Evolutionary conservation across 805 yeast genomes (phyloP).

Genomic region (Isabelozyma pseudorhagii): DNA sequence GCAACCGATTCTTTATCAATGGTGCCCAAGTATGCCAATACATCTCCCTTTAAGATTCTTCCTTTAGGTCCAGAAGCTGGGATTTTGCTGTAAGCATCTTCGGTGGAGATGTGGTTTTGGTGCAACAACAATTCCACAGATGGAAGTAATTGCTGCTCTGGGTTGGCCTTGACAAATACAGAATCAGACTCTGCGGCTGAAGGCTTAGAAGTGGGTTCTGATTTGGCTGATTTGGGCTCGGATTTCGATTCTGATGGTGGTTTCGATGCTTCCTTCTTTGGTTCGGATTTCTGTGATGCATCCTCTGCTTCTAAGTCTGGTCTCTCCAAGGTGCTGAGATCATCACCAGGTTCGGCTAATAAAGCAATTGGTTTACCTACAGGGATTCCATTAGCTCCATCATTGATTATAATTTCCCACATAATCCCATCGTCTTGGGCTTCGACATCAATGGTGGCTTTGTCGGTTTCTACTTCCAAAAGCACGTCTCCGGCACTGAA

Average conservation of each 20-base stretch:
- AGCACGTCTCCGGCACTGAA: constrained; percentile 82
- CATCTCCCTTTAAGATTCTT: constrained; percentile 86
- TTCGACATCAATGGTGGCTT: constrained; percentile 79
- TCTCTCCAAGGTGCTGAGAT: constrained; percentile 56
- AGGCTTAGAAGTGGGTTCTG: constrained; percentile 4
- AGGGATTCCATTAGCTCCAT: constrained; percentile 76
- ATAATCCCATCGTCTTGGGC: constrained; percentile 89
- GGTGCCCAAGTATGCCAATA: constrained; percentile 75
- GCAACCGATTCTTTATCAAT: constrained; percentile 56
- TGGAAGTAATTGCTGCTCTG: constrained; percentile 68
- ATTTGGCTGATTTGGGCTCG: constrained; percentile 6
- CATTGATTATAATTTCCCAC: constrained; percentile 66
- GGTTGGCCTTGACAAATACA: constrained; percentile 50
- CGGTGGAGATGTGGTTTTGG: constrained; percentile 57
- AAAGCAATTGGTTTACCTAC: constrained; percentile 92
- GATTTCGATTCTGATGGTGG: constrained; percentile 11
- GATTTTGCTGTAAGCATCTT: constrained; percentile 69
- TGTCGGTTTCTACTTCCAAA: constrained; percentile 82
- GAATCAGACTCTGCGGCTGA: background rate
- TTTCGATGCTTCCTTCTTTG: constrained; percentile 8
- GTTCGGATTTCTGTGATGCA: constrained; percentile 11
- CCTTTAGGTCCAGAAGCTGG: constrained; percentile 89
- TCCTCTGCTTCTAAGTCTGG: constrained; percentile 43
- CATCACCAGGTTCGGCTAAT: constrained; percentile 86
- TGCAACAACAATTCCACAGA: constrained; percentile 70